Conservation (phyloP, 306 rosid genomes). For the Neltuma alba region DNA sequence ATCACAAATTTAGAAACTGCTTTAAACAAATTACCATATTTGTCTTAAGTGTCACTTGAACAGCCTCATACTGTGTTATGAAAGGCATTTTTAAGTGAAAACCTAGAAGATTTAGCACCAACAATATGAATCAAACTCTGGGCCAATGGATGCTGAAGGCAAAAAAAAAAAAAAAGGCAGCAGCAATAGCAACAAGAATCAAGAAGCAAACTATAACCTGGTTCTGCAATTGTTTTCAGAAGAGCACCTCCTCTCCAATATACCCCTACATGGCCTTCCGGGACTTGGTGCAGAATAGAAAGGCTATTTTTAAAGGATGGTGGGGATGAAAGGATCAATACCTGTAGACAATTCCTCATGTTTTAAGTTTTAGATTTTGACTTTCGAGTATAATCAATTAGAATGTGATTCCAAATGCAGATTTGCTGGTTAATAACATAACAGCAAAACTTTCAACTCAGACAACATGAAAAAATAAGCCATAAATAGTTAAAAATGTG, state of each 20-base stretch:
- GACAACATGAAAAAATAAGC: not conserved
- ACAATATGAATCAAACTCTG: slow-evolving; percentile 8
- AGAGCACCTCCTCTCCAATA: slow-evolving; percentile 99
- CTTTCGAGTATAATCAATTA: not conserved
- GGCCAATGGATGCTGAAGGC: not conserved
- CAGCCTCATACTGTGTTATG: slow-evolving; percentile 83
- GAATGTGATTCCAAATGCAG: slow-evolving; percentile 7
- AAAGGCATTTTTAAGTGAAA: slow-evolving; percentile 88
- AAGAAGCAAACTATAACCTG: slow-evolving; percentile 49
- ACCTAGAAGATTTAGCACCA: slow-evolving; percentile 50
- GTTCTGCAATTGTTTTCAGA: slow-evolving; percentile 68
- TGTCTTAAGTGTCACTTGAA: slow-evolving; percentile 96
- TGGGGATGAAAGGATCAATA: no score
- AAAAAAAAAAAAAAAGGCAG: no score
- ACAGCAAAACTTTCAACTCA: slow-evolving; percentile 1
- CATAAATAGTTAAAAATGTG: not conserved
- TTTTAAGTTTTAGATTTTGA: slow-evolving; percentile 11
- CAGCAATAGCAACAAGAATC: no score
- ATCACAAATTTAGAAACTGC: slow-evolving; percentile 5
- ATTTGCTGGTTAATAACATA: not conserved
- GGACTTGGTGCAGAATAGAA: slow-evolving; percentile 85
- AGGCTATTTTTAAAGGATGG: slow-evolving; percentile 41
- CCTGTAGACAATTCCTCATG: no score
- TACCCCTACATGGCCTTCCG: slow-evolving; percentile 95
- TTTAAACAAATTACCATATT: slow-evolving; percentile 65